A percentile compares a stretch with the other conserved stretches of the same genome.
These are phyloP conservation scores for Chaetomiaceae sp. DNA, from an alignment of 2,329 filamentous ascomycete species.

Conservation along the genomic window DNA sequence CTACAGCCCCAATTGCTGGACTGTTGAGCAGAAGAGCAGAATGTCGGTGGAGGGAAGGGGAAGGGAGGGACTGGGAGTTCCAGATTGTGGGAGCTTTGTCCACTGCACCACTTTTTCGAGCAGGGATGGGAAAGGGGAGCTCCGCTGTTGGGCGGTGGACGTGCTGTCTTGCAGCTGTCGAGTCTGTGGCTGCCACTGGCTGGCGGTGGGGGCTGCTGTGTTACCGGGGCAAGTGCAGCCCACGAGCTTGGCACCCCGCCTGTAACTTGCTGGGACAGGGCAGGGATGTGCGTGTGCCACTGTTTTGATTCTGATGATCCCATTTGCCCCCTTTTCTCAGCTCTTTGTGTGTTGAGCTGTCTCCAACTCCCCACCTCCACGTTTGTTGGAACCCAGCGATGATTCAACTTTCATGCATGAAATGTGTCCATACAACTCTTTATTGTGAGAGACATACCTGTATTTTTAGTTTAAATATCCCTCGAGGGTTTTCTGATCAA, in stretches of 20 bases:
- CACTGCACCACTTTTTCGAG: constrained; percentile 16
- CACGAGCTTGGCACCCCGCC: constrained; percentile 4
- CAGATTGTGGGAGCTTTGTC: constrained; percentile 16
- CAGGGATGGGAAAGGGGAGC: constrained; percentile 1
- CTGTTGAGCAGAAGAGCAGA: constrained; percentile 16
- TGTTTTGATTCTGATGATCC: not conserved
- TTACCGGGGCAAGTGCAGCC: not conserved
- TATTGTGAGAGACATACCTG: too few relatives aligned
- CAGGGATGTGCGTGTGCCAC: constrained; percentile 1
- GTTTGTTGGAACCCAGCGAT: too few relatives aligned
- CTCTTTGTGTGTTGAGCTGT: not conserved
- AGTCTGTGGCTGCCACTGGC: not conserved
- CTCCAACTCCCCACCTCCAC: too few relatives aligned
- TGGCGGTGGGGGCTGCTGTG: constrained; percentile 6
- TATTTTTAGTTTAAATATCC: too few relatives aligned
- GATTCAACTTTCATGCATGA: too few relatives aligned
- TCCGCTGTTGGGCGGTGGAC: constrained; percentile 7
- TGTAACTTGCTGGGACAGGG: not conserved
- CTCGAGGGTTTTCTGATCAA: too few relatives aligned
- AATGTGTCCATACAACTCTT: too few relatives aligned
- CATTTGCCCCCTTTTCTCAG: constrained; percentile 4
- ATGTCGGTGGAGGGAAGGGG: constrained; percentile 5
- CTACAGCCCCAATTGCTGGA: constrained; percentile 19
- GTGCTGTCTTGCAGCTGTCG: too few relatives aligned
- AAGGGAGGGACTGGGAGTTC: not conserved